Evolutionary conservation across 768 basidiomycete species (phyloP), one percentile per base, ranked within the genome.

Genomic region (Leucocoprinus sp.): DNA sequence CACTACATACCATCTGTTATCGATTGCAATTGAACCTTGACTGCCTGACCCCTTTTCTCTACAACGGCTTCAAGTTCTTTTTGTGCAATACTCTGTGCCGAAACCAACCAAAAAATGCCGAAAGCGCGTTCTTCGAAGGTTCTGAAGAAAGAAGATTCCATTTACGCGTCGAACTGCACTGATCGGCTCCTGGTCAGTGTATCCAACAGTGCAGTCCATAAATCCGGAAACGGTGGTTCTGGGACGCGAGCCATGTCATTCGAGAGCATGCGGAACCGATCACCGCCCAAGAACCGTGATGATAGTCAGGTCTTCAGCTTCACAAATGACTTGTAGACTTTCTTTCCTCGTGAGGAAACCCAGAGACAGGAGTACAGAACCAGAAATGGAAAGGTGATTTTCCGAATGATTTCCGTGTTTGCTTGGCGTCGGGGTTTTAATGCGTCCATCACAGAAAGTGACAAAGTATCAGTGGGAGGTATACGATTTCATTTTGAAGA

Each of bases 391-490:
- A 71, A 68, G 63, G 67, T 67, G 33, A 19, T 55, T 42, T 14
- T 18, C n/a, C 15, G 39, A 6, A 11, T 21, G 7, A 2, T 9
- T 3, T 28, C 23, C 19, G 26, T 50, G 9, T 33, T 15, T 22
- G 31, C 31, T 26, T 28, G 24, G 12, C n/a, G 40, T 8, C 24
- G 15, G 21, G 15, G 12, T 23, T 37, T 28, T 42, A 17, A 31
- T 22, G 26, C 15, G 11, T 21, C 23, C 9, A 40, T 43, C 18
- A n/a, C 51, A 80, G 78, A 62, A 57, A 41, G 40, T 80, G 23
- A 74, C 76, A 19, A 52, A 62, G 2, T 69, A 79, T 55, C 76
- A 75, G 50, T 82, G 78, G 79, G 71, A 66, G 8, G 76, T 80
- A 0, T 82, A 81, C 43, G 79, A 82, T 54, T 71, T 71, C 48